phyloP scores from a whole-genome alignment of 129 eudicot genomes.

The Daucus carota region DNA sequence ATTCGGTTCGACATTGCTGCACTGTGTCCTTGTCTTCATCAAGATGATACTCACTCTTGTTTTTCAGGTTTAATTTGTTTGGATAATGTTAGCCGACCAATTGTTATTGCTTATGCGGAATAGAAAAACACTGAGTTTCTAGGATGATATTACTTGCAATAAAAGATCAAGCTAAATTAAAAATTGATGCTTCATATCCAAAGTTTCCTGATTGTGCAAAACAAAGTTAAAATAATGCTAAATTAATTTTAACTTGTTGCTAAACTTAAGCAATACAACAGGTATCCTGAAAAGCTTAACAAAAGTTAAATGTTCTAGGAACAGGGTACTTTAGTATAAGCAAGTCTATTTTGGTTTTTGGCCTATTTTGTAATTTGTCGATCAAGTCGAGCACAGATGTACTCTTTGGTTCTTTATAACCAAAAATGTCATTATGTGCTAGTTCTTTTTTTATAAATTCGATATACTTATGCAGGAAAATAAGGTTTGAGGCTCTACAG shows the following conservation, averaged over 20 bases:
- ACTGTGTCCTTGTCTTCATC: neutral
- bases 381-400: neutral
- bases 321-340: neutral
- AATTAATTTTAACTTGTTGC: neutral
- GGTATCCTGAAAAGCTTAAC: neutral
- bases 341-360: neutral
- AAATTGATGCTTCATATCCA: neutral
- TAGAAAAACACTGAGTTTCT: neutral
- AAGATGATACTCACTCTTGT: neutral
- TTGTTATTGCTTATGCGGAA: neutral
- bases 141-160: neutral
- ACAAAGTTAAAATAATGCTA: neutral
- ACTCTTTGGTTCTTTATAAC: neutral
- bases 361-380: neutral
- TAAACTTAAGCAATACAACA: neutral
- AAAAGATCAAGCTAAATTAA: neutral
- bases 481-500: slow-evolving; percentile 88
- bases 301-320: neutral
- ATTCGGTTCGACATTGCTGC: neutral
- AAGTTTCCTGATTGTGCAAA: neutral
- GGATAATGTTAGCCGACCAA: neutral
- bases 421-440: neutral
- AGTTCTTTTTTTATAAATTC: neutral
- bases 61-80: too few species aligned
- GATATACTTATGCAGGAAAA: slow-evolving; percentile 43